Conservation (phyloP, 2,329 filamentous ascomycete species). For the Fusarium sp. region DNA sequence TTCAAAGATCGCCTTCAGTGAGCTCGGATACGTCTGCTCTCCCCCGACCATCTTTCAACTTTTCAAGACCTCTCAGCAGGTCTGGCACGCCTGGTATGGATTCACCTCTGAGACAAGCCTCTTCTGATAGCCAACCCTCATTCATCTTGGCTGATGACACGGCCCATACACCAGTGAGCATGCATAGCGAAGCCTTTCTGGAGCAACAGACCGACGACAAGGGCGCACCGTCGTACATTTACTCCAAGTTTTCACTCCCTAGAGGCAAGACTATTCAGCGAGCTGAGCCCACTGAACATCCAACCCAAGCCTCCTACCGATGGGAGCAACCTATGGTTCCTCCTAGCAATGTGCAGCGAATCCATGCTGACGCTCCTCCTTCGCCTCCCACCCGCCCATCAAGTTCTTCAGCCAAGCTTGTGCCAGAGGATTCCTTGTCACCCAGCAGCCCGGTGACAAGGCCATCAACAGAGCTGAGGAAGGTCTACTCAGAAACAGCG, state of each 20-base stretch:
- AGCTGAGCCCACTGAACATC: slow-evolving; percentile 69
- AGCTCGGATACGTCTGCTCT: slow-evolving; percentile 83
- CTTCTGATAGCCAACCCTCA: slow-evolving; percentile 75
- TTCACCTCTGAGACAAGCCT: slow-evolving; percentile 71
- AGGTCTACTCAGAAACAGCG: slow-evolving; percentile 61
- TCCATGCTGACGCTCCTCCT: slow-evolving; percentile 64
- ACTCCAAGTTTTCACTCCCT: slow-evolving; percentile 86
- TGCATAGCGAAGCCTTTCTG: slow-evolving; percentile 76
- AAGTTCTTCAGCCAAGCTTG: slow-evolving; percentile 62
- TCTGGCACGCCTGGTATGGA: slow-evolving; percentile 71
- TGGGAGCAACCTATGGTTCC: slow-evolving; percentile 69
- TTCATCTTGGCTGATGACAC: slow-evolving; percentile 73
- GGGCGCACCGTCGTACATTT: slow-evolving; percentile 81
- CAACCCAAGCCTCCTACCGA: slow-evolving; percentile 66
- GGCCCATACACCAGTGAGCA: slow-evolving; percentile 77
- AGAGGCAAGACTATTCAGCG: slow-evolving; percentile 84
- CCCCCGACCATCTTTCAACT: slow-evolving; percentile 87
- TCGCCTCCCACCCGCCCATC: slow-evolving; percentile 72
- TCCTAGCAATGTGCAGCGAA: slow-evolving; percentile 58
- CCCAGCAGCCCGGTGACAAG: slow-evolving; percentile 52
- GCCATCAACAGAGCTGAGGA: slow-evolving; percentile 63
- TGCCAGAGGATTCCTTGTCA: slow-evolving; percentile 53
- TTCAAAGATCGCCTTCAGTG: slow-evolving; percentile 84
- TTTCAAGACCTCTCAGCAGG: slow-evolving; percentile 89
- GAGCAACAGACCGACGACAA: slow-evolving; percentile 63